A percentile compares a stretch with the other conserved stretches of the same genome.
Conservation (phyloP, 73 alveolate species). For the Symbiodinium pilosum region DNA sequence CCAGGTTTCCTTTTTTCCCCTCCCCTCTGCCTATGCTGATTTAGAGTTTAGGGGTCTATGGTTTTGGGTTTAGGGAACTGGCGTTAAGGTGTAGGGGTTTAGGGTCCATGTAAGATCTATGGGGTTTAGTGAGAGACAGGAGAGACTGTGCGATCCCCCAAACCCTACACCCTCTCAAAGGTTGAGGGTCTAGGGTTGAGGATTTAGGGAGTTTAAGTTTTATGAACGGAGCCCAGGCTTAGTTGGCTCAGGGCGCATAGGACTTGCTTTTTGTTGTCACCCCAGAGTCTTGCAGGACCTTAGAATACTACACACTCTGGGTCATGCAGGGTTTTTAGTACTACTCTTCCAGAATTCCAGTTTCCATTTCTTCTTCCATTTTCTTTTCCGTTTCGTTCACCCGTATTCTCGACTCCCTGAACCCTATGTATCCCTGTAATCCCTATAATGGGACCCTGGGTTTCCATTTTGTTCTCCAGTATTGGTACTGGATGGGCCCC, state of each 20-base stretch:
- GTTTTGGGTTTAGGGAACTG: neutral
- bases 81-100: neutral
- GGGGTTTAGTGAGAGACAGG: too few species aligned
- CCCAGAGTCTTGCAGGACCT: neutral
- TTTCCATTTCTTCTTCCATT: neutral
- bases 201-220: neutral
- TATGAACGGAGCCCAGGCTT: neutral
- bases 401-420: neutral
- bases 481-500: too few species aligned
- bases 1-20: too few species aligned
- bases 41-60: neutral
- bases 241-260: neutral
- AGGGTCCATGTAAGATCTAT: too few species aligned
- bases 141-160: too few species aligned
- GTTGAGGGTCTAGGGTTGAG: neutral
- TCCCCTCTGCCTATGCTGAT: too few species aligned
- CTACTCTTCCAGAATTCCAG: neutral
- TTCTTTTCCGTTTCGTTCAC: neutral
- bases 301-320: neutral
- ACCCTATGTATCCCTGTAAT: too few species aligned
- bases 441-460: too few species aligned
- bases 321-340: neutral
- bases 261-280: too few species aligned
- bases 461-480: too few species aligned
- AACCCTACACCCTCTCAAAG: neutral